Evolutionary conservation across 495 filamentous ascomycete species (phyloP).

Genomic region (Penicillium daleae): DNA sequence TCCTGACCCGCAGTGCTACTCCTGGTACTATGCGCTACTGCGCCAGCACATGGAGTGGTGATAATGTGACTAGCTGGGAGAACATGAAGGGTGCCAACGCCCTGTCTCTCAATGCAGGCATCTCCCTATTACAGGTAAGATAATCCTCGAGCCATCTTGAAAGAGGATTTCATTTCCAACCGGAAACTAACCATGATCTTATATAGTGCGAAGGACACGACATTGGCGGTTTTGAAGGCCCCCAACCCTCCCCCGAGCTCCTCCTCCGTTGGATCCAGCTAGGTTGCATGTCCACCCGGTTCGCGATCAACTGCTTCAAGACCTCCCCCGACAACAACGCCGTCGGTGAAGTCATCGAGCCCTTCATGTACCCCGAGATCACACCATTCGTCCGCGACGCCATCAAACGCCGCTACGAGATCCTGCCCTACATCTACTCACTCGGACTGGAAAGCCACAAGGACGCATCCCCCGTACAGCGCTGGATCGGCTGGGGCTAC

Average conservation of each 20-base stretch:
- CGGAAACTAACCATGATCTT: neutral
- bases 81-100: constrained; percentile 70
- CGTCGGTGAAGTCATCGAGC: constrained; percentile 70
- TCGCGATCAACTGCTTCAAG: constrained; percentile 78
- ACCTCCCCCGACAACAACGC: constrained; percentile 62
- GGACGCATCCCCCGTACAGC: constrained; percentile 61
- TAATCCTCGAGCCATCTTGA: neutral
- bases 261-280: constrained; percentile 73
- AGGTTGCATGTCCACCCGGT: constrained; percentile 67
- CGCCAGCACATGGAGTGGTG: constrained; percentile 68
- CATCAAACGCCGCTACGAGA: constrained; percentile 69
- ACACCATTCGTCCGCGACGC: constrained; percentile 60
- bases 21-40: constrained; percentile 69
- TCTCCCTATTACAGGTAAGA: constrained; percentile 54
- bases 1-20: constrained; percentile 69
- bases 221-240: constrained; percentile 73
- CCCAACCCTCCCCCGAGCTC: constrained; percentile 67
- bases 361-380: constrained; percentile 72
- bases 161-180: neutral
- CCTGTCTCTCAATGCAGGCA: constrained; percentile 65
- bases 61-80: constrained; percentile 69
- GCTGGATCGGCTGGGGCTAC: constrained; percentile 72
- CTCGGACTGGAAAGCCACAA: constrained; percentile 62
- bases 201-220: constrained; percentile 67
- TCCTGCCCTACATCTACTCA: constrained; percentile 70